These are phyloP conservation scores for Euptelea pleiosperma DNA, from an alignment of 164 flowering plant genomes.

Conservation along the genomic window DNA sequence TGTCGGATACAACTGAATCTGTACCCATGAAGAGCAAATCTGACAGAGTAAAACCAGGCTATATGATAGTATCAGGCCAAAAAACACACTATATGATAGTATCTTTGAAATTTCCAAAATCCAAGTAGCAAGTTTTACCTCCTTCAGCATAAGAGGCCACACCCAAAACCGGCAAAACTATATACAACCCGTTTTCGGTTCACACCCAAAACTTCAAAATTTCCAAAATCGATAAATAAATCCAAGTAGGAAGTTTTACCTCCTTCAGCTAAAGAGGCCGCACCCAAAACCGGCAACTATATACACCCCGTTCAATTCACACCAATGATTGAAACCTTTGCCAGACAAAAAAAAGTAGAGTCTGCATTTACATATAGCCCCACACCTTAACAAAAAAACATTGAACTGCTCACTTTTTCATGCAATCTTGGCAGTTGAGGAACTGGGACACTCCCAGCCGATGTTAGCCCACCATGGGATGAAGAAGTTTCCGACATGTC, in stretches of 20 bases:
- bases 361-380: neutral
- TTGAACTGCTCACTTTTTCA: conserved; percentile 45
- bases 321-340: too few species aligned
- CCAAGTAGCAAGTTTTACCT: neutral
- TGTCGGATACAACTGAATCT: too few species aligned
- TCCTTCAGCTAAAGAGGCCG: neutral
- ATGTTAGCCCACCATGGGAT: conserved; percentile 47
- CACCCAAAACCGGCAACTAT: neutral
- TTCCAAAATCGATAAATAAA: neutral
- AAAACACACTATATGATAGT: too few species aligned
- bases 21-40: too few species aligned
- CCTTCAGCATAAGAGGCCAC: neutral
- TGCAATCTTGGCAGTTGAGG: conserved; percentile 54
- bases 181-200: neutral
- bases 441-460: conserved; percentile 38
- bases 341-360: too few species aligned
- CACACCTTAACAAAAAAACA: conserved; percentile 50
- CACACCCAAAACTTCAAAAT: too few species aligned
- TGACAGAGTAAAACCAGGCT: too few species aligned
- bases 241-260: neutral
- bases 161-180: neutral
- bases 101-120: too few species aligned
- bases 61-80: too few species aligned
- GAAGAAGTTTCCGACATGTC: conserved; percentile 58
- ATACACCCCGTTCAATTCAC: neutral